phyloP scores from a whole-genome alignment of 495 filamentous ascomycete species.

The Darksidea phi region DNA sequence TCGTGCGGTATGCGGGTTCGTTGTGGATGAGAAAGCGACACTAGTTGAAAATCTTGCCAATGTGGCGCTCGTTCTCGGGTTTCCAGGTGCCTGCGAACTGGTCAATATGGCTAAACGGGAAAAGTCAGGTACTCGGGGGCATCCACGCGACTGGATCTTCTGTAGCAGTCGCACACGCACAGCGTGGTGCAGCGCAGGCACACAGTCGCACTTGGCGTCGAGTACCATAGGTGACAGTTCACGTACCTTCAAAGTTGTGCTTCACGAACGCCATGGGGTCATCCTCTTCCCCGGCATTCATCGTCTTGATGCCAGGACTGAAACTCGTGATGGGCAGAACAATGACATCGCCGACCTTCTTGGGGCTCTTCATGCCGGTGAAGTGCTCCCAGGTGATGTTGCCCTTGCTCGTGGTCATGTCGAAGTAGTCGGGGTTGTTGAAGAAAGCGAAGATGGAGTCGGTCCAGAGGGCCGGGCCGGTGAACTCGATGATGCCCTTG shows the following conservation, averaged over 20 bases:
- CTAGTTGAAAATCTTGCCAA: slow-evolving; percentile 37
- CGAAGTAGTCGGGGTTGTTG: slow-evolving; percentile 87
- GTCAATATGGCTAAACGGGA: slow-evolving; percentile 12
- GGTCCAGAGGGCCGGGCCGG: slow-evolving; percentile 92
- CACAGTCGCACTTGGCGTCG: slow-evolving; percentile 31
- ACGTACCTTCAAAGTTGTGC: slow-evolving; percentile 89
- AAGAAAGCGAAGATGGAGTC: slow-evolving; percentile 89
- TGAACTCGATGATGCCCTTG: slow-evolving; percentile 91
- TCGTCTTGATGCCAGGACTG: slow-evolving; percentile 89
- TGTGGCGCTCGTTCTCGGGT: slow-evolving; percentile 64
- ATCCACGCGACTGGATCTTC: slow-evolving; percentile 3
- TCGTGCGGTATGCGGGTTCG: not conserved
- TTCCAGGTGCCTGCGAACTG: slow-evolving; percentile 71
- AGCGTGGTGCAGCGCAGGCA: slow-evolving; percentile 1
- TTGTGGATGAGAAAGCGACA: not conserved
- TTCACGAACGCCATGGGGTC: slow-evolving; percentile 98
- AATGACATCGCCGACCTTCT: slow-evolving; percentile 91
- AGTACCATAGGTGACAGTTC: slow-evolving; percentile 32
- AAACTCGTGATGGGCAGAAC: slow-evolving; percentile 96
- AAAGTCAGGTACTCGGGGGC: slow-evolving; percentile 21
- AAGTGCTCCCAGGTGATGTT: slow-evolving; percentile 87
- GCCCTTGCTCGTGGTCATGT: slow-evolving; percentile 65
- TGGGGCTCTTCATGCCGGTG: slow-evolving; percentile 75
- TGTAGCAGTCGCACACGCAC: not conserved
- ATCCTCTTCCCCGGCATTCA: slow-evolving; percentile 86